A percentile compares a stretch with the other conserved stretches of the same genome.
These are phyloP conservation scores for Rhytidhysteron rufulum DNA, from an alignment of 2,329 filamentous ascomycete species.

Conservation along the genomic window DNA sequence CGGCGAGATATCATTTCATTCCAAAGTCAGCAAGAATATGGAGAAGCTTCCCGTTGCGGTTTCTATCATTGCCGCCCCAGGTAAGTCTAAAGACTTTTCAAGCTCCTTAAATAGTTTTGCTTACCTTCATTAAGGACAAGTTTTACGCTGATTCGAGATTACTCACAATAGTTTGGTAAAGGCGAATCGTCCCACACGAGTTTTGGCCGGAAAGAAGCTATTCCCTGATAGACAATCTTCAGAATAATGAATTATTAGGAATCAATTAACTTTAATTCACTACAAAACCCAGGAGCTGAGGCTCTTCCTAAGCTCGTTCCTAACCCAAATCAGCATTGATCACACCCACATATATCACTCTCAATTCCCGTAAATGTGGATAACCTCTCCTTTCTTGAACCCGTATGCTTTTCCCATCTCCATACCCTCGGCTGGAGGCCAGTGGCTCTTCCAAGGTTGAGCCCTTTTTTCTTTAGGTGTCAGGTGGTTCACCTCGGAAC, in stretches of 20 bases:
- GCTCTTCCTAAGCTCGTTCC: no score
- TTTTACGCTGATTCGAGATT: neutral
- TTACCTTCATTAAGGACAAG: neutral
- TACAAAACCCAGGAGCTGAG: no score
- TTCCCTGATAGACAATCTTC: no score
- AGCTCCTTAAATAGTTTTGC: neutral
- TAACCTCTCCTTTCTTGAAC: neutral
- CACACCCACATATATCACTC: no score
- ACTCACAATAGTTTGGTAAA: neutral
- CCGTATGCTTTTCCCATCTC: neutral
- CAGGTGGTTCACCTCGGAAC: no score
- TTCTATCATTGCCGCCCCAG: constrained; percentile 4
- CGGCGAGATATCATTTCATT: constrained; percentile 1
- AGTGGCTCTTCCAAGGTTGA: neutral
- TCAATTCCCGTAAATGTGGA: neutral
- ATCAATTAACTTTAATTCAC: no score
- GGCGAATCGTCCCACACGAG: neutral
- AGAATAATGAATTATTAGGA: no score
- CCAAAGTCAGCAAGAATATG: constrained; percentile 1
- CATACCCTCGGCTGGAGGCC: neutral
- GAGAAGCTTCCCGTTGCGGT: constrained; percentile 5
- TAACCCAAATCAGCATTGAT: no score
- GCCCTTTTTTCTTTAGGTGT: no score
- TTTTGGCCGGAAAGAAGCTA: neutral
- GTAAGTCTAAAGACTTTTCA: neutral